Conservation (phyloP, 495 filamentous ascomycete genomes). For the Penicillium canescens region DNA sequence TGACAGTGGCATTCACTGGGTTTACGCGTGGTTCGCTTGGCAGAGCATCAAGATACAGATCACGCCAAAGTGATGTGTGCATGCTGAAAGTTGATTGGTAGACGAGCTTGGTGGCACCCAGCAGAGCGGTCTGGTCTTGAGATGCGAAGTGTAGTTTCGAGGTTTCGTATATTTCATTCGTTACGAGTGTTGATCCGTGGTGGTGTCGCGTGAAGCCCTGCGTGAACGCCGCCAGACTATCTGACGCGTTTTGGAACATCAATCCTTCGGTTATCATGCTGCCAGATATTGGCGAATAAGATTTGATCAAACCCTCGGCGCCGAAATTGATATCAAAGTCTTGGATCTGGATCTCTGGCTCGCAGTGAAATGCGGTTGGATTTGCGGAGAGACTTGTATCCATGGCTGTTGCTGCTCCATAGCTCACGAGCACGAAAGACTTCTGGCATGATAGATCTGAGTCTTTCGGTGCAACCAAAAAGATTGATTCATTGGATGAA, state of each 20-base stretch:
- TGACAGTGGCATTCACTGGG: constrained; percentile 2
- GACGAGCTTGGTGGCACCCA: constrained; percentile 3
- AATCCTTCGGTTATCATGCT: constrained; percentile 7
- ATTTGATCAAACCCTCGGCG: constrained; percentile 6
- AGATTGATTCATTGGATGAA: not conserved
- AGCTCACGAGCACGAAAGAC: constrained; percentile 8
- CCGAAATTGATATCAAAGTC: constrained; percentile 17
- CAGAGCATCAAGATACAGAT: constrained; percentile 10
- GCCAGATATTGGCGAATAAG: constrained; percentile 4
- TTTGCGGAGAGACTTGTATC: not conserved
- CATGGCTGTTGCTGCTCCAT: not conserved
- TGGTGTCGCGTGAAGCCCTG: constrained; percentile 1
- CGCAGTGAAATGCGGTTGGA: constrained; percentile 14
- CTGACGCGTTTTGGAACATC: constrained; percentile 18
- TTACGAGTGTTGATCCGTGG: not conserved
- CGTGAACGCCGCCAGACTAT: constrained; percentile 14
- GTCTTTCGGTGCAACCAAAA: constrained; percentile 10
- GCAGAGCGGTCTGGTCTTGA: not conserved
- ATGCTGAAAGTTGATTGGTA: constrained; percentile 23
- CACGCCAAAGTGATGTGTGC: constrained; percentile 15
- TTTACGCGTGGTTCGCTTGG: not conserved
- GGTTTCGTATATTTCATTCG: not conserved
- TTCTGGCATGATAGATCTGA: constrained; percentile 5
- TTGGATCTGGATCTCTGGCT: constrained; percentile 12
- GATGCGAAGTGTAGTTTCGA: not conserved